These are phyloP conservation scores for Histomonas meleagridis DNA, from an alignment of 208 protist genomes.

Conservation along the genomic window DNA sequence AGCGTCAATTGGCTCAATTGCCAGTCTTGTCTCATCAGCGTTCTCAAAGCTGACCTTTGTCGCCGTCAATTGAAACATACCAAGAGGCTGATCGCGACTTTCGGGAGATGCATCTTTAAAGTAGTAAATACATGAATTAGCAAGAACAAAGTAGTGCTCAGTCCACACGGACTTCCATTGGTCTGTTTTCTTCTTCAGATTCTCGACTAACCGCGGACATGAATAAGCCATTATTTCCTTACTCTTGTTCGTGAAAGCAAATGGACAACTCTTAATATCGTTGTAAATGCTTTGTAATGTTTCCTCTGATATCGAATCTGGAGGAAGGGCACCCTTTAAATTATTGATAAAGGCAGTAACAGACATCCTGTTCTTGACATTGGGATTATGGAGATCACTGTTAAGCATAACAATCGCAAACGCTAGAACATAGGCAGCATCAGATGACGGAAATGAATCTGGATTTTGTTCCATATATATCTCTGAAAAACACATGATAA, in stretches of 20 bases:
- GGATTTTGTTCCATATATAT: constrained; percentile 43
- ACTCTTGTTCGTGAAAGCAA: background rate
- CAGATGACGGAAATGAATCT: background rate
- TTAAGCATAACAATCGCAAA: constrained; percentile 57
- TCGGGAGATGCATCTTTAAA: background rate
- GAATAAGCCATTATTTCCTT: background rate
- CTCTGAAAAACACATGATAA: constrained; percentile 48
- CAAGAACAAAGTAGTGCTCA: background rate
- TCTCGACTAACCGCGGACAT: background rate
- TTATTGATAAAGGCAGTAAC: constrained; percentile 43
- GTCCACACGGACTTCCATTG: background rate
- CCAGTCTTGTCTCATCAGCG: no score
- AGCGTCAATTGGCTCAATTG: background rate
- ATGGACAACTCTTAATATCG: background rate
- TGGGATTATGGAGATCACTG: constrained; percentile 48
- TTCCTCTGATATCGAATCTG: background rate
- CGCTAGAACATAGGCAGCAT: constrained; percentile 47
- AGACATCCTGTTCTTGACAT: constrained; percentile 48
- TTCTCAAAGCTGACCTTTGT: background rate
- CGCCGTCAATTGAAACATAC: background rate
- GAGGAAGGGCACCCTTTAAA: background rate
- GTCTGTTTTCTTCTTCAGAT: background rate
- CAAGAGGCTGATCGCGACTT: background rate
- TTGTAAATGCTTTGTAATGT: background rate
- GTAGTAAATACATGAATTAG: background rate